Percentiles rank a stretch among this genome's conserved stretches.
phyloP scores from a whole-genome alignment of 768 basidiomycete genomes.

The Tulasnella sp. region DNA sequence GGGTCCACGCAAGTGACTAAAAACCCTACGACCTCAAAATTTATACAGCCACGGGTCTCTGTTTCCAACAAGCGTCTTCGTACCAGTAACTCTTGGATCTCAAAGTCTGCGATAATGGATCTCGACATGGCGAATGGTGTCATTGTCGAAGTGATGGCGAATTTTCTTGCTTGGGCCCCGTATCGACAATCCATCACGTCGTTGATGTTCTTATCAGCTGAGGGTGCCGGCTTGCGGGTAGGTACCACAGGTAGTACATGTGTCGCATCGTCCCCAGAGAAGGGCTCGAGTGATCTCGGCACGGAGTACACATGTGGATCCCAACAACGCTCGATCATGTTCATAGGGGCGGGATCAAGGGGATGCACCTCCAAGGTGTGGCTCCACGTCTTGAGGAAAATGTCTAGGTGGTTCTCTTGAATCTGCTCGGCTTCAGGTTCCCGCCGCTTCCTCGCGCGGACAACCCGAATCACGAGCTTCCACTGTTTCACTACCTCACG shows the following conservation, averaged over 20 bases:
- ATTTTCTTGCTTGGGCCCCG: too few relatives aligned
- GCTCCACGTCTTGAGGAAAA: conserved; percentile 80
- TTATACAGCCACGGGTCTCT: conserved; percentile 17
- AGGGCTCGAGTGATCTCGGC: too few relatives aligned
- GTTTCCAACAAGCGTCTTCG: conserved; percentile 25
- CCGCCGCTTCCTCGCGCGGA: conserved; percentile 56
- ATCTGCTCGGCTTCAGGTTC: conserved; percentile 65
- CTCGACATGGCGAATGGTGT: conserved; percentile 33
- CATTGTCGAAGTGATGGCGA: too few relatives aligned
- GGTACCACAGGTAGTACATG: too few relatives aligned
- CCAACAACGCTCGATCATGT: too few relatives aligned
- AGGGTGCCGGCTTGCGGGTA: too few relatives aligned
- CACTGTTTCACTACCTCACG: conserved; percentile 65
- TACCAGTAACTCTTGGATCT: conserved; percentile 29
- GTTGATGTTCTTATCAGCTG: too few relatives aligned
- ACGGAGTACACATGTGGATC: too few relatives aligned
- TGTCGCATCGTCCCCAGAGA: too few relatives aligned
- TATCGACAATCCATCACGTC: too few relatives aligned
- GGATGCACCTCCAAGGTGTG: conserved; percentile 78
- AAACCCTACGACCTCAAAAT: conserved; percentile 51
- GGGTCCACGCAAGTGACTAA: conserved; percentile 48
- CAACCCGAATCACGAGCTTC: conserved; percentile 79
- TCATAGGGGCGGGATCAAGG: conserved; percentile 40
- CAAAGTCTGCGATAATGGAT: conserved; percentile 27
- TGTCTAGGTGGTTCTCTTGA: conserved; percentile 72